Evolutionary conservation across 129 eudicot genomes (phyloP).

Genomic region (Arctium minus): DNA sequence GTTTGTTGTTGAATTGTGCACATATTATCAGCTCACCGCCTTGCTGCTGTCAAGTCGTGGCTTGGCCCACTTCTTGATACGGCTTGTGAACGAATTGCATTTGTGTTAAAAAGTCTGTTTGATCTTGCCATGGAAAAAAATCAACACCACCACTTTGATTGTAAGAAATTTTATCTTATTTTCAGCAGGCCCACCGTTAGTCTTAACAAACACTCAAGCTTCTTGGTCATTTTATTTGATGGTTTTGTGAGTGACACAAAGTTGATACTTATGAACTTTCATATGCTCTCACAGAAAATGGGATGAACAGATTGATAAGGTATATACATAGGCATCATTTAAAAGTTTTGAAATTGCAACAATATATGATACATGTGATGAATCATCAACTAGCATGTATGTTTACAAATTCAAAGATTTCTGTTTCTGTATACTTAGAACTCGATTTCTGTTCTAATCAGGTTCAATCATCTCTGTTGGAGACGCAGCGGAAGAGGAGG

Average conservation of each 20-base stretch:
- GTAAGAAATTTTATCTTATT: constrained; percentile 40
- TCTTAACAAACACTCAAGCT: background rate
- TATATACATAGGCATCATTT: no score
- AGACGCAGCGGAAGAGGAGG: no score
- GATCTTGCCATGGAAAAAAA: constrained; percentile 82
- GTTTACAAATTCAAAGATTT: no score
- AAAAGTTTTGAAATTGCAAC: no score
- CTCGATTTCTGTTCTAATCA: no score
- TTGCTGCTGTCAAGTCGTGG: constrained; percentile 89
- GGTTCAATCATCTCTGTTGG: no score
- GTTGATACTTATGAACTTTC: background rate
- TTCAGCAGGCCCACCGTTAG: background rate
- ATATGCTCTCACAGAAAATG: background rate
- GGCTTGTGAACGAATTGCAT: constrained; percentile 91
- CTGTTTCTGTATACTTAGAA: no score
- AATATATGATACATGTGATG: background rate
- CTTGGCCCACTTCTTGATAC: constrained; percentile 92
- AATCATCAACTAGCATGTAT: background rate
- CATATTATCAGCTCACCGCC: no score
- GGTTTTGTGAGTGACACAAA: background rate
- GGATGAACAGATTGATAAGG: background rate
- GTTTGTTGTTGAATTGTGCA: no score
- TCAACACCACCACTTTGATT: constrained; percentile 43
- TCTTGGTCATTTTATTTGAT: background rate
- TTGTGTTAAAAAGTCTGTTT: constrained; percentile 70